Percentiles rank a stretch among this genome's conserved stretches.
phyloP scores from a whole-genome alignment of 805 yeast genomes.

The Lachancea mirantina region DNA sequence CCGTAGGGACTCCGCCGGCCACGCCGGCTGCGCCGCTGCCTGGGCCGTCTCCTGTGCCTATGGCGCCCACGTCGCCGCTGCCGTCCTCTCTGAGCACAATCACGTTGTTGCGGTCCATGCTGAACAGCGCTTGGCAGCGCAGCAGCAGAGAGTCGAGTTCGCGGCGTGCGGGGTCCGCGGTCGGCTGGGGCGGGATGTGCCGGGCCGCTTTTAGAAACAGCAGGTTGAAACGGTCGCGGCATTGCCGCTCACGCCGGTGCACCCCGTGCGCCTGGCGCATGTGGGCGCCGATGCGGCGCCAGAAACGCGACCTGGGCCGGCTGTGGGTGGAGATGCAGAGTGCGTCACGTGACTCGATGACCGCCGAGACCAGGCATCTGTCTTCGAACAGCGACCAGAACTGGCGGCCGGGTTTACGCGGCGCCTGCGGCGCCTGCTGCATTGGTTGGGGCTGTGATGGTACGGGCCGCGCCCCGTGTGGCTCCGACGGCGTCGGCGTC shows the following conservation, averaged over 20 bases:
- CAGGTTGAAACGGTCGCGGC: constrained; percentile 9
- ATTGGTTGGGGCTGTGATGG: background rate
- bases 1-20: too few relatives aligned
- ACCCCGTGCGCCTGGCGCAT: constrained; percentile 3
- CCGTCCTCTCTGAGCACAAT: constrained; percentile 6
- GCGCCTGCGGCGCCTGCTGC: background rate
- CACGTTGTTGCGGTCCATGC: constrained; percentile 6
- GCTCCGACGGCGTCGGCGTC: background rate
- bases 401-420: constrained; percentile 3
- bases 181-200: constrained; percentile 2
- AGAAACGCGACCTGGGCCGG: constrained; percentile 7
- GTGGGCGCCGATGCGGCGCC: constrained; percentile 7
- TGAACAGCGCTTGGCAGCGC: constrained; percentile 5
- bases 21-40: too few relatives aligned
- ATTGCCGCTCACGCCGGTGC: constrained; percentile 7
- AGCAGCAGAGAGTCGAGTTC: constrained; percentile 5
- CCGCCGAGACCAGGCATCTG: constrained; percentile 2
- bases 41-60: too few relatives aligned
- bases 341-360: constrained; percentile 5
- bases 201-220: constrained; percentile 8
- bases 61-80: background rate
- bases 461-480: background rate
- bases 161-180: constrained; percentile 1
- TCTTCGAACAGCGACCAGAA: constrained; percentile 9
- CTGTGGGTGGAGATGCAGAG: constrained; percentile 3